Evolutionary conservation across 2,329 filamentous ascomycete genomes (phyloP), one percentile per base, ranked within the genome.

Genomic region (Aspergillus candidus): DNA sequence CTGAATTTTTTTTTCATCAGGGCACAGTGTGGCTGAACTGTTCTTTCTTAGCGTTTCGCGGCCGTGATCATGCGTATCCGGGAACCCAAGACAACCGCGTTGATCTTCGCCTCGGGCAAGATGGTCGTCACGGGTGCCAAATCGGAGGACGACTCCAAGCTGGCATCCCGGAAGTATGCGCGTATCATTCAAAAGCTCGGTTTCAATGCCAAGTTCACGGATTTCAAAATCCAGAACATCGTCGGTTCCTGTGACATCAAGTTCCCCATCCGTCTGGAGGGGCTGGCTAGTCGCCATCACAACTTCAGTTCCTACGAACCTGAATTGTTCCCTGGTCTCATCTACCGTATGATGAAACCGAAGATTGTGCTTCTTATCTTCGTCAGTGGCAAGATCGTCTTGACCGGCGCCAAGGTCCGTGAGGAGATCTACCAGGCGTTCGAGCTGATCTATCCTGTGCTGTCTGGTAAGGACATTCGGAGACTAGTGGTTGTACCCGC

Each of bases 151-250:
- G 93, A 97, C 67, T 94, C 88, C 48, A 96, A 96, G 75, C 83
- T 98, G 62, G 93, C 93, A 7, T 93, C 86, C 48, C 84, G 91
- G 72, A 98, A 98, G 73, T 97, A 97, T 66, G 93, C 93, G 41
- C 90, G 93, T 62, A 97, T 98, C 70, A 97, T 98, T 60, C 93
- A 98, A 78, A 98, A 98, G 76, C 87, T 98, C 49, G 93, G 93
- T 51, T 98, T 98, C 79, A 95, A 96, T 58, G 91, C 93, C 61
- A 96, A 96, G 80, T 97, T 98, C 72, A 96, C 90, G 56, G 93
- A 98, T 70, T 98, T 98, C 76, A 98, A 97, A 80, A 98, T 98
- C 62, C 90, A 96, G 76, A 98, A 98, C 72, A 97, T 98, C 54
- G 93, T 98, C 55, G 93, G 93, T 53, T 95, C 89, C 48, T 97